A percentile compares a stretch with the other conserved stretches of the same genome.
These are phyloP conservation scores for Acacia pycnantha DNA, from an alignment of 331 rosid genomes.

Conservation along the genomic window DNA sequence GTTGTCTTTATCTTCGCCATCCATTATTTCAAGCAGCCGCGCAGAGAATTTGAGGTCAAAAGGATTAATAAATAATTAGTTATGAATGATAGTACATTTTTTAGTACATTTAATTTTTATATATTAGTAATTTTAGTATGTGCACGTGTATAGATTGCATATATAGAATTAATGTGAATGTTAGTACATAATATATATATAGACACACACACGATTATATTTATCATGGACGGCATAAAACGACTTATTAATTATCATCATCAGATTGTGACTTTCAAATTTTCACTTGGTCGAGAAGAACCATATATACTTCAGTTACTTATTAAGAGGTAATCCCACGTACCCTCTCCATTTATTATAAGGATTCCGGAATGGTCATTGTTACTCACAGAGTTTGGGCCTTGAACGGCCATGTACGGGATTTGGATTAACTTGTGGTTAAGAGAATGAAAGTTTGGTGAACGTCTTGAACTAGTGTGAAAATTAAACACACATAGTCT, in stretches of 20 bases:
- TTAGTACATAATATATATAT: neutral
- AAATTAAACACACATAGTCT: no score
- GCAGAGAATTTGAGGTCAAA: neutral
- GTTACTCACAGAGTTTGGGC: no score
- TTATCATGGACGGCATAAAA: neutral
- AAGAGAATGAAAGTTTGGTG: no score
- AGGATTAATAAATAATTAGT: neutral
- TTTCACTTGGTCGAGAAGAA: neutral
- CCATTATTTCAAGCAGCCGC: neutral
- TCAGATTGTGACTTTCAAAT: slow-evolving; percentile 1
- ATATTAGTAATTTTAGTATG: neutral
- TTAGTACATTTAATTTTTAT: neutral
- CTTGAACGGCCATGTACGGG: no score
- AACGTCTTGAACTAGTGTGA: no score
- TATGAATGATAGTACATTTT: neutral
- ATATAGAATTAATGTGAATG: neutral
- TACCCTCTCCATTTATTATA: no score
- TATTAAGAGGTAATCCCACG: no score
- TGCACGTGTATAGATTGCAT: neutral
- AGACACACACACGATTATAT: neutral
- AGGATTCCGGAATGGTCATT: no score
- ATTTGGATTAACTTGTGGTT: no score
- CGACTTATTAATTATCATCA: neutral
- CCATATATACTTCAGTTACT: neutral
- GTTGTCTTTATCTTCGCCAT: neutral